phyloP scores from a whole-genome alignment of 2,329 filamentous ascomycete genomes.

The Penicillium carneum region DNA sequence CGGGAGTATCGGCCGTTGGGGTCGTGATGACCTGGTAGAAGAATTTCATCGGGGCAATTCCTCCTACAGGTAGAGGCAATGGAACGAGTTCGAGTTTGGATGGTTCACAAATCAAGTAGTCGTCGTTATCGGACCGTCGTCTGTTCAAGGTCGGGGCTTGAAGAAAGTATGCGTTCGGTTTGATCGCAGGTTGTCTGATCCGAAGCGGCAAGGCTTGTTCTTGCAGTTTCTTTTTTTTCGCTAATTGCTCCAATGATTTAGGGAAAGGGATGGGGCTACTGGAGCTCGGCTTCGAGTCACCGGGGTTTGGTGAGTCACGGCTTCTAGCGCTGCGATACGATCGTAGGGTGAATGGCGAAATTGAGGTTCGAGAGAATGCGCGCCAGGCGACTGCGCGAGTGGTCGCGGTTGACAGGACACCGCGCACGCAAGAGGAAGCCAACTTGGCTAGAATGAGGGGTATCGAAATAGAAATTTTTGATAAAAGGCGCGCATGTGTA shows the following conservation, averaged over 20 bases:
- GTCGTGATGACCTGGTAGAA: conserved; percentile 77
- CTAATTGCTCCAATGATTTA: background rate
- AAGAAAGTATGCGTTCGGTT: conserved; percentile 19
- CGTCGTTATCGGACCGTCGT: background rate
- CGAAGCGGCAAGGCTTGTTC: conserved; percentile 4
- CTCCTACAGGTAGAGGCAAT: background rate
- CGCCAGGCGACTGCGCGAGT: conserved; percentile 35
- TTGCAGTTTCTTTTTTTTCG: background rate
- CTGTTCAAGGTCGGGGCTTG: conserved; percentile 8
- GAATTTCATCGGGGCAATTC: conserved; percentile 68
- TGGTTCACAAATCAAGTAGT: conserved; percentile 38
- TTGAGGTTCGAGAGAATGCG: conserved; percentile 22
- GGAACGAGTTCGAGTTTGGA: conserved; percentile 24
- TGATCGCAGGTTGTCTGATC: conserved; percentile 18
- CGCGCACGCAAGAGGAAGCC: conserved; percentile 45
- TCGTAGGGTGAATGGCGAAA: conserved; percentile 20
- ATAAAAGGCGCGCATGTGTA: background rate
- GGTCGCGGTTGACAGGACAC: conserved; percentile 41
- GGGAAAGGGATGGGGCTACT: background rate
- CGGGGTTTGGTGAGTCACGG: background rate
- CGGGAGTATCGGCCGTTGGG: conserved; percentile 86
- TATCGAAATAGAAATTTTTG: conserved; percentile 3
- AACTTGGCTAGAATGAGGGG: conserved; percentile 40
- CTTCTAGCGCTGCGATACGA: conserved; percentile 18
- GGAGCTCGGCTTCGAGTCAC: background rate